Conservation (phyloP, 768 basidiomycete species). For the Phanerochaete sordida region DNA sequence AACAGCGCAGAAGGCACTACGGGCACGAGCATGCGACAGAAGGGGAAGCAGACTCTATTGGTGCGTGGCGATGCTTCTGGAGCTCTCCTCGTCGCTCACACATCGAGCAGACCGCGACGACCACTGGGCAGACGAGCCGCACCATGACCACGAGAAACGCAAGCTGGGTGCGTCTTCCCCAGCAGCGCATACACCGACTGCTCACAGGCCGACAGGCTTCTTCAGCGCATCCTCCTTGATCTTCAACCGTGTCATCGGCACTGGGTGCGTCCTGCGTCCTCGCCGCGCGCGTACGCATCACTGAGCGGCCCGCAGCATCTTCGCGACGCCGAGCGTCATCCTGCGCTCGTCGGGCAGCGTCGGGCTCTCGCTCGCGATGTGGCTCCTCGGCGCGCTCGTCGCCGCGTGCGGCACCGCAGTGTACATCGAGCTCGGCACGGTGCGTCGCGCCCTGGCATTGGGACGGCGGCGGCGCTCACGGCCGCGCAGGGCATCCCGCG, state of each 20-base stretch:
- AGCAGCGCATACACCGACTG: no score
- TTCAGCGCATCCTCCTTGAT: slow-evolving; percentile 53
- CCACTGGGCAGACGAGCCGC: slow-evolving; percentile 28
- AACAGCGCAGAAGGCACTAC: neutral
- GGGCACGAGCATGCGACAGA: neutral
- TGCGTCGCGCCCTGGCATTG: slow-evolving; percentile 23
- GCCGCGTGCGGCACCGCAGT: slow-evolving; percentile 67
- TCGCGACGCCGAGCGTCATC: slow-evolving; percentile 67
- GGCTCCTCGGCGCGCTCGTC: slow-evolving; percentile 64
- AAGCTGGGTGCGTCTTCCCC: slow-evolving; percentile 41
- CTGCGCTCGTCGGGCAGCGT: slow-evolving; percentile 65
- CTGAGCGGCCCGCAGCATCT: slow-evolving; percentile 45
- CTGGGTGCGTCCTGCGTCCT: slow-evolving; percentile 44
- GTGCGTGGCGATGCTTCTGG: neutral
- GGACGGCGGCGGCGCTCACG: neutral
- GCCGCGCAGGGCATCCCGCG: slow-evolving; percentile 54
- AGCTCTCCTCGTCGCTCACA: neutral
- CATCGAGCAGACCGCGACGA: neutral
- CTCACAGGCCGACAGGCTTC: no score
- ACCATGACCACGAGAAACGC: slow-evolving; percentile 45
- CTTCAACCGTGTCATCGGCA: slow-evolving; percentile 74
- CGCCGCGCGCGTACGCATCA: neutral
- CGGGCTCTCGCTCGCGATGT: slow-evolving; percentile 64
- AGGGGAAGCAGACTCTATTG: neutral
- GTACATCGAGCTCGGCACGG: slow-evolving; percentile 74